Evolutionary conservation across 495 filamentous ascomycete species (phyloP), one percentile per base, ranked within the genome.

Genomic region (Acidiella bohemica): DNA sequence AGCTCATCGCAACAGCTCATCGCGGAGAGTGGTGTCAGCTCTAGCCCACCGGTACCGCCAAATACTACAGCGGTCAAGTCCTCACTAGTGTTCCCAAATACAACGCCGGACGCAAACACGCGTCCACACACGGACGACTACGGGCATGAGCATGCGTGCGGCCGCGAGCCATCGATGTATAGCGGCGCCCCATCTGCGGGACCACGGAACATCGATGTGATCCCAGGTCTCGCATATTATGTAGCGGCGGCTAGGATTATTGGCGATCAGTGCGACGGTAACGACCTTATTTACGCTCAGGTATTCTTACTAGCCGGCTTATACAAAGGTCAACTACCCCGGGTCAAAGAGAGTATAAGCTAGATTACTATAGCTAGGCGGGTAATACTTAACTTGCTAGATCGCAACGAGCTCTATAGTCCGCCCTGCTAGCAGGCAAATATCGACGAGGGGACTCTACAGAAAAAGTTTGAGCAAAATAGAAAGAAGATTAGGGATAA

Each of bases 141-240:
- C 25, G 7, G n/a, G 25, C 25, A 27, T n/a, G 25, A 27, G 7
- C 27, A 39, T 2, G 14, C 27, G 5, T 32, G 40, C 3, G 51
- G 51, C 20, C 33, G 48, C 10, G 23, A 43, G 31, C 27, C 42
- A 6, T 51, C 47, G 19, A 25, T 38, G 29, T 35, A 44, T 10
- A 36, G 35, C n/a, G 19, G 16, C 13, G 5, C 9, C 8, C 26
- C 22, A 17, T 20, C 24, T 40, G 29, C 35, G 21, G 32, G 25
- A 5, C 26, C 58, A 33, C 67, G 73, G 39, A 94, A 96, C 54
- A 57, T 87, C 13, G 84, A 94, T 53, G 68, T 78, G 6, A 80
- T 95, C 43, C 88, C 90, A 1, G 88, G 88, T 0, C 60, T 95
- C 41, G 78, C 83, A n/a, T 90, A 93, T 53, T 95, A 85, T 60